Evolutionary conservation across 352 stramenopile species (phyloP).

Genomic region (Pythium vanterpoolii): DNA sequence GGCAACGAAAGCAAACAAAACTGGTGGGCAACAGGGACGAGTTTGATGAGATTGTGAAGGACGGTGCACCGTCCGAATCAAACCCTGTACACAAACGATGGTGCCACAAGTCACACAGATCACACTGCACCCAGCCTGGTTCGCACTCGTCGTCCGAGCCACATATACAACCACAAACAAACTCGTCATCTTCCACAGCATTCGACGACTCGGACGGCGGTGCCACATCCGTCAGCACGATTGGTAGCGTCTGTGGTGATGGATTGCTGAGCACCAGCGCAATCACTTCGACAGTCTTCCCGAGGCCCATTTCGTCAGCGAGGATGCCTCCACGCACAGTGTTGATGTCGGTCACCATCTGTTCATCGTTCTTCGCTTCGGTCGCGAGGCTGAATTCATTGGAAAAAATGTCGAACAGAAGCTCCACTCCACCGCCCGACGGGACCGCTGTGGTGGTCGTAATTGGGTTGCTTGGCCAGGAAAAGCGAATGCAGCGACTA

Average conservation of each 20-base stretch:
- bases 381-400: background rate
- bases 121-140: conserved; percentile 46
- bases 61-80: background rate
- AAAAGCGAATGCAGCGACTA: conserved; percentile 8
- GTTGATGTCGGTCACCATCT: background rate
- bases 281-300: conserved; percentile 86
- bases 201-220: background rate
- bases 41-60: background rate
- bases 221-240: conserved; percentile 47
- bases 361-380: background rate
- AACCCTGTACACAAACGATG: conserved; percentile 62
- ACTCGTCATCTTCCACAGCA: conserved; percentile 7
- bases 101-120: conserved; percentile 54
- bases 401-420: conserved; percentile 20
- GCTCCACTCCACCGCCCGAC: background rate
- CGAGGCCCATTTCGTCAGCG: conserved; percentile 91
- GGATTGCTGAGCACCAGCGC: conserved; percentile 48
- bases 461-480: background rate
- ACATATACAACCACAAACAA: conserved; percentile 46
- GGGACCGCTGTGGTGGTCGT: background rate
- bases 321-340: conserved; percentile 81
- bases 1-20: conserved; percentile 71
- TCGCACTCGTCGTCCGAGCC: conserved; percentile 34
- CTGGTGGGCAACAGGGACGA: background rate
- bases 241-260: background rate